Conservation (phyloP, 1,284 basidiomycete genomes). For the Sanguinoderma infundibulare region DNA sequence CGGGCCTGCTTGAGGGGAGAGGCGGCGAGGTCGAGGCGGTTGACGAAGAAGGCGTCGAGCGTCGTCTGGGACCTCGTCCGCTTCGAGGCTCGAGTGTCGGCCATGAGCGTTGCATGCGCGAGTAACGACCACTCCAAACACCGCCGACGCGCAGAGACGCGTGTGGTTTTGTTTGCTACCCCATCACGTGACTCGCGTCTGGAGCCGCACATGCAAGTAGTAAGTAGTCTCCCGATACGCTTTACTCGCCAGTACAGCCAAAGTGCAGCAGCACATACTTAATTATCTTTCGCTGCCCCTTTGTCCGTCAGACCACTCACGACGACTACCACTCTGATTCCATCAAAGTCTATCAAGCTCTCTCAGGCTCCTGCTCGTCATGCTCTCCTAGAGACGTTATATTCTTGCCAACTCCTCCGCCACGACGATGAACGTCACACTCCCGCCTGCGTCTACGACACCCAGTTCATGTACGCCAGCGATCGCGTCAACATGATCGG, state of each 20-base stretch:
- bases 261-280: not conserved
- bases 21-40: constrained; percentile 12
- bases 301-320: constrained; percentile 31
- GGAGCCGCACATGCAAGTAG: not conserved
- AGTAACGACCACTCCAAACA: not conserved
- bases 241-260: too few species aligned
- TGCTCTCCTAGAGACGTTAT: constrained; percentile 35
- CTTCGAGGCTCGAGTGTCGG: not conserved
- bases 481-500: constrained; percentile 40
- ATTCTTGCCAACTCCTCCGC: constrained; percentile 35
- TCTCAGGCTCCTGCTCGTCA: constrained; percentile 34
- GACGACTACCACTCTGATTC: constrained; percentile 36
- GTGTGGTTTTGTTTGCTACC: constrained; percentile 4
- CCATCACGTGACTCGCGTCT: constrained; percentile 1
- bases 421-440: constrained; percentile 36
- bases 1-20: constrained; percentile 26
- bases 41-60: constrained; percentile 12
- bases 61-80: constrained; percentile 26
- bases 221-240: not conserved
- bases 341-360: constrained; percentile 33
- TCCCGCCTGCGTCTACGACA: constrained; percentile 37
- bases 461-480: constrained; percentile 39
- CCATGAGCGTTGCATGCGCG: constrained; percentile 10
- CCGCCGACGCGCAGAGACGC: not conserved
- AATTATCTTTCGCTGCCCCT: too few species aligned